Conservation (phyloP, 2,329 filamentous ascomycete genomes). For the Aspergillus versicolor region DNA sequence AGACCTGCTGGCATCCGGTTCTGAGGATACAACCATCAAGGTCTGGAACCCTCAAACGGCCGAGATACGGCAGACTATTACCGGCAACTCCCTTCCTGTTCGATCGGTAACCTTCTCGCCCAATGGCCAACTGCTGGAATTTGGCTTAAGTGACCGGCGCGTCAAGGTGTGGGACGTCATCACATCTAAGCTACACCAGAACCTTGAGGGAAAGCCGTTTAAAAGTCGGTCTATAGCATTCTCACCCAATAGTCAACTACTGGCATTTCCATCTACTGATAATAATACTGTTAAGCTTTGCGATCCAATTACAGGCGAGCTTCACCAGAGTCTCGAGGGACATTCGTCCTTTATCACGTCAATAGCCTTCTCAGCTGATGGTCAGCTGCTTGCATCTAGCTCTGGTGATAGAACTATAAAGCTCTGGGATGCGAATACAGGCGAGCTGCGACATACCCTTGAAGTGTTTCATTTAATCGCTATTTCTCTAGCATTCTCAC, state of each 20-base stretch:
- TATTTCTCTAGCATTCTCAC: too few species aligned
- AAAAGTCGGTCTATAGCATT: constrained; percentile 11
- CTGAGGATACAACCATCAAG: not conserved
- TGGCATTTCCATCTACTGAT: not conserved
- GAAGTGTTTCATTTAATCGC: too few species aligned
- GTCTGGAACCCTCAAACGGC: not conserved
- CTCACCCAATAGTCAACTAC: not conserved
- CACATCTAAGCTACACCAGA: not conserved
- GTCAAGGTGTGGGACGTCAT: constrained; percentile 4
- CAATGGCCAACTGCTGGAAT: constrained; percentile 9
- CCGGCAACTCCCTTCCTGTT: not conserved
- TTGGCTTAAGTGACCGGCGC: constrained; percentile 6
- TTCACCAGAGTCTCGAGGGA: not conserved
- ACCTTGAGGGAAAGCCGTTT: constrained; percentile 1
- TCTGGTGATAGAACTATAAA: not conserved
- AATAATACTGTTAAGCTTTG: not conserved
- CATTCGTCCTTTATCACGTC: not conserved
- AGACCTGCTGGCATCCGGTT: not conserved
- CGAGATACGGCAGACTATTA: not conserved
- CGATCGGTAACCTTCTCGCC: constrained; percentile 10
- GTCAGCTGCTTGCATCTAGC: not conserved
- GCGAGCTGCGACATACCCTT: not conserved
- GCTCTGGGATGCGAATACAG: not conserved
- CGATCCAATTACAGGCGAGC: not conserved
- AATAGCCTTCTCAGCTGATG: constrained; percentile 1